These are phyloP conservation scores for Talaromyces funiculosus DNA, from an alignment of 2,329 filamentous ascomycete genomes.

Conservation along the genomic window DNA sequence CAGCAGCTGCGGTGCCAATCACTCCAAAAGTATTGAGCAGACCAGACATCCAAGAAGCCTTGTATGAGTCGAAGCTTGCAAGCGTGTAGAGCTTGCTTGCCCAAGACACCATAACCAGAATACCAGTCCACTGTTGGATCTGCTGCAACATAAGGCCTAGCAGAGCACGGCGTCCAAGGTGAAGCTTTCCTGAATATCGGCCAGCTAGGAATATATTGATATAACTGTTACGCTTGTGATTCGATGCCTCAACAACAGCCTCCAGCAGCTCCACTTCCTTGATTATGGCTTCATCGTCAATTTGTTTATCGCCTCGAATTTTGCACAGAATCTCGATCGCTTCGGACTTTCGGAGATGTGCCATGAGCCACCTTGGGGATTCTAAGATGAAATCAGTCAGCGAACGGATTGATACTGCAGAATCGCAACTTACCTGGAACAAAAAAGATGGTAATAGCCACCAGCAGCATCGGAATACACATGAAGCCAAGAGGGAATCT, in stretches of 20 bases:
- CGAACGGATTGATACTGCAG: background rate
- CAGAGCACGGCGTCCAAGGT: slow-evolving; percentile 38
- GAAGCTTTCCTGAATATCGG: slow-evolving; percentile 31
- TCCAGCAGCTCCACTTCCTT: slow-evolving; percentile 37
- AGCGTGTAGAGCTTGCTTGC: slow-evolving; percentile 19
- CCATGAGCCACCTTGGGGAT: slow-evolving; percentile 41
- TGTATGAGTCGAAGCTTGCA: slow-evolving; percentile 21
- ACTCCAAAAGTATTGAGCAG: slow-evolving; percentile 22
- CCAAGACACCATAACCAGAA: slow-evolving; percentile 40
- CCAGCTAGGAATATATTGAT: slow-evolving; percentile 35
- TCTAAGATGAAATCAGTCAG: slow-evolving; percentile 33
- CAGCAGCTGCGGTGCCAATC: slow-evolving; percentile 21
- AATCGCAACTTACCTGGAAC: background rate
- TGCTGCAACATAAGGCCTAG: slow-evolving; percentile 40
- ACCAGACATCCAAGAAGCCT: slow-evolving; percentile 20
- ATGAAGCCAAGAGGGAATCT: slow-evolving; percentile 28
- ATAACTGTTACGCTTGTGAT: slow-evolving; percentile 36
- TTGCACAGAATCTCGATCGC: slow-evolving; percentile 33
- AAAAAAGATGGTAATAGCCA: slow-evolving; percentile 23
- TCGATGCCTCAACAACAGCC: slow-evolving; percentile 35
- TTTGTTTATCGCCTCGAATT: slow-evolving; percentile 25
- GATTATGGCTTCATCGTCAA: slow-evolving; percentile 29
- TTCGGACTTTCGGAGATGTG: slow-evolving; percentile 27
- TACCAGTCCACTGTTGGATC: slow-evolving; percentile 44
- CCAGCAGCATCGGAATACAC: slow-evolving; percentile 22